These are phyloP conservation scores for Vickermania spadyakhi DNA, from an alignment of 208 protist genomes.

Conservation along the genomic window DNA sequence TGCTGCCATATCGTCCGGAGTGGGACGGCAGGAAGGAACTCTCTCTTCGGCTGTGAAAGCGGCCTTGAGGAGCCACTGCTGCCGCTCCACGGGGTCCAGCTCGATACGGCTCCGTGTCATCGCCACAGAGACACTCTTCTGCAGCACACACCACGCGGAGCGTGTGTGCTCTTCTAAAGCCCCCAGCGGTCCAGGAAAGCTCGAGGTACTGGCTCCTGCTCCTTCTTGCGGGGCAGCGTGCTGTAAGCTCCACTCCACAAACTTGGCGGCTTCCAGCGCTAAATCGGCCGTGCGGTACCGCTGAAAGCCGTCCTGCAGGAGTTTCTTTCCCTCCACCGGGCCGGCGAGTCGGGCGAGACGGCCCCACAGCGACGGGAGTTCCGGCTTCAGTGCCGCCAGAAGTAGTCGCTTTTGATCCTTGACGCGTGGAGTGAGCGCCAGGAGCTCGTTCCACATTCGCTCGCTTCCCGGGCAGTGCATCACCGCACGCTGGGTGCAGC, in stretches of 20 bases:
- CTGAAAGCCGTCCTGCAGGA: constrained; percentile 52
- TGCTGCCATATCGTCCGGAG: too few species aligned
- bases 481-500: constrained; percentile 56
- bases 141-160: not conserved
- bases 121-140: too few species aligned
- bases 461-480: constrained; percentile 64
- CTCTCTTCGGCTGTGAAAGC: too few species aligned
- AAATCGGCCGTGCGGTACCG: constrained; percentile 57
- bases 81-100: too few species aligned
- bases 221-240: not conserved
- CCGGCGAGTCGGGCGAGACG: constrained; percentile 50
- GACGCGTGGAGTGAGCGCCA: constrained; percentile 26
- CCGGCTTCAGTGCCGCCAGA: constrained; percentile 45
- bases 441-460: constrained; percentile 55
- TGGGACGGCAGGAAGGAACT: too few species aligned
- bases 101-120: too few species aligned
- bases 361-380: constrained; percentile 60
- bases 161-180: not conserved
- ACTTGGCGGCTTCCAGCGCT: constrained; percentile 68
- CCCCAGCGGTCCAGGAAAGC: not conserved
- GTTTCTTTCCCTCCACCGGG: constrained; percentile 41
- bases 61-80: too few species aligned
- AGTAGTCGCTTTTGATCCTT: constrained; percentile 54
- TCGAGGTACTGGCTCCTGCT: constrained; percentile 2
- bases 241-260: constrained; percentile 38